phyloP scores from a whole-genome alignment of 2,329 filamentous ascomycete genomes.

The Fusarium heterosporum region DNA sequence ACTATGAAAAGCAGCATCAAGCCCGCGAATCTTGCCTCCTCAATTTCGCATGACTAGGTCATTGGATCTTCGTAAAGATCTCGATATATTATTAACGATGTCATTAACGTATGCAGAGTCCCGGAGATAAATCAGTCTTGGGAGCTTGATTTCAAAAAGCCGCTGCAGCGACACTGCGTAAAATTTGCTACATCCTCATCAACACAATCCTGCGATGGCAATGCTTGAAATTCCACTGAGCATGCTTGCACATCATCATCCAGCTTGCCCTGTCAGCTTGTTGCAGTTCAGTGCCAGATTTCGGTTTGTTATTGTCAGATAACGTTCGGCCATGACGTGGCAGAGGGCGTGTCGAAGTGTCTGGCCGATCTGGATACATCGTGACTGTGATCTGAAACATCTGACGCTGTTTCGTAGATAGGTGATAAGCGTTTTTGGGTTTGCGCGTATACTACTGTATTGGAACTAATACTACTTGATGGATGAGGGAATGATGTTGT shows the following conservation, averaged over 20 bases:
- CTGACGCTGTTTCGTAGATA: conserved; percentile 70
- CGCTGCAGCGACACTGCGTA: conserved; percentile 71
- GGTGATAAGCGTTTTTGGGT: conserved; percentile 76
- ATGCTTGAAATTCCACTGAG: conserved; percentile 51
- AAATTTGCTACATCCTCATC: conserved; percentile 70
- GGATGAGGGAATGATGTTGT: conserved; percentile 75
- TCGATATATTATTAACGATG: too few relatives aligned
- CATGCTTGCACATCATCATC: conserved; percentile 68
- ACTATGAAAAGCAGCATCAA: conserved; percentile 82
- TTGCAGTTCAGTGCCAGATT: conserved; percentile 62
- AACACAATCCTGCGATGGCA: conserved; percentile 69
- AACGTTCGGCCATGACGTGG: conserved; percentile 52
- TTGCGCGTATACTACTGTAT: conserved; percentile 74
- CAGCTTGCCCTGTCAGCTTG: conserved; percentile 76
- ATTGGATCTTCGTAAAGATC: too few relatives aligned
- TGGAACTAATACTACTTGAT: conserved; percentile 74
- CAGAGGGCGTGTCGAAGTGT: conserved; percentile 37
- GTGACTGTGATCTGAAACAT: conserved; percentile 52
- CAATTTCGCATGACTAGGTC: conserved; percentile 74
- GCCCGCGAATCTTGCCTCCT: conserved; percentile 86
- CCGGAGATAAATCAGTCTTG: too few relatives aligned
- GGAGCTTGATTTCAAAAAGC: conserved; percentile 68
- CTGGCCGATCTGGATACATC: conserved; percentile 46
- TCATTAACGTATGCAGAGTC: too few relatives aligned
- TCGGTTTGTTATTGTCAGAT: conserved; percentile 58